Conservation (phyloP, 2,329 filamentous ascomycete species). For the Onygenales sp. region DNA sequence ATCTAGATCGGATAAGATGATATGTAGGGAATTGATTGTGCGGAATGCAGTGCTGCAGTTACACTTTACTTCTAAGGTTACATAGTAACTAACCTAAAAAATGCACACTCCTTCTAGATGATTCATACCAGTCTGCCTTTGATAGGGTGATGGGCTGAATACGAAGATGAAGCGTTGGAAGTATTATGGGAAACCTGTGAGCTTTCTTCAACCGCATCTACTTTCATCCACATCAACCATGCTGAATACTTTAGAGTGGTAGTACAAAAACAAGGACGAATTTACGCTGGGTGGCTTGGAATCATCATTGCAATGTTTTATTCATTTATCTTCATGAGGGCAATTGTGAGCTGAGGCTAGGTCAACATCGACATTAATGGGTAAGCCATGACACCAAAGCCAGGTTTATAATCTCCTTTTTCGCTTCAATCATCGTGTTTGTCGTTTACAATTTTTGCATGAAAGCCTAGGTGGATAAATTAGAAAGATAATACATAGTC, state of each 20-base stretch:
- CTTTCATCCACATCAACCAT: no score
- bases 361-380: background rate
- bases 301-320: background rate
- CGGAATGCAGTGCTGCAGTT: background rate
- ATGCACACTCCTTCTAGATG: no score
- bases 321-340: background rate
- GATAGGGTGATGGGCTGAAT: no score
- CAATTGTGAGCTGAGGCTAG: background rate
- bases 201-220: no score
- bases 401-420: background rate
- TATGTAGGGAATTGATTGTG: background rate
- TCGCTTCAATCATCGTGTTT: background rate
- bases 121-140: no score
- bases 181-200: no score
- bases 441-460: conserved; percentile 79
- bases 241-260: no score
- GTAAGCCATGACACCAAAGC: background rate
- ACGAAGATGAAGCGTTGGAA: no score
- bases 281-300: background rate
- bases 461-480: conserved; percentile 42
- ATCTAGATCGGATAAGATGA: background rate
- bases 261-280: no score
- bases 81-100: no score
- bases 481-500: conserved; percentile 9
- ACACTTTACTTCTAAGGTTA: background rate